These are phyloP conservation scores for Aegilops speltoides DNA, from an alignment of 176 grass and related monocot genomes.

Conservation along the genomic window DNA sequence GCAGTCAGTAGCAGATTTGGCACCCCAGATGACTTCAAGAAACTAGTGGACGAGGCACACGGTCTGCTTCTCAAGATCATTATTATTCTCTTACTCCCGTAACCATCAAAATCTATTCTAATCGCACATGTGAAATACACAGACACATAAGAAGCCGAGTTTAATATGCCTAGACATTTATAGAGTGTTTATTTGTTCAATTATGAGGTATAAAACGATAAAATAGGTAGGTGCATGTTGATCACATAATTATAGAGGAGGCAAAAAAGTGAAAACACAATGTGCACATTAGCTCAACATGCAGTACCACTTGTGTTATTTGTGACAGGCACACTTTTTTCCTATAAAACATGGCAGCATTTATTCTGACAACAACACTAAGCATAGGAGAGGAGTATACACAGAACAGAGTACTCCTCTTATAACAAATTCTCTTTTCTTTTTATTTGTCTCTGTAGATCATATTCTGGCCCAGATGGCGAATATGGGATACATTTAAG, in stretches of 20 bases:
- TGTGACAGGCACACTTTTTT: background rate
- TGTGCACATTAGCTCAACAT: background rate
- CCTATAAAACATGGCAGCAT: background rate
- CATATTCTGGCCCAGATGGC: background rate
- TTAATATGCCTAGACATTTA: background rate
- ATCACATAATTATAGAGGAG: background rate
- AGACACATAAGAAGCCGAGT: background rate
- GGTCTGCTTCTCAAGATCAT: slow-evolving; percentile 47
- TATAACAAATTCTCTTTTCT: background rate
- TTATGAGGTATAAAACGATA: background rate
- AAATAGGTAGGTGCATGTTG: background rate
- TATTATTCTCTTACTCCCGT: slow-evolving; percentile 14
- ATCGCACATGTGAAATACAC: background rate
- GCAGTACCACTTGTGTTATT: background rate
- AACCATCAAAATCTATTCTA: background rate
- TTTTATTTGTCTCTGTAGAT: background rate
- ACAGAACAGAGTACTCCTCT: background rate
- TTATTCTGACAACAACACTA: background rate
- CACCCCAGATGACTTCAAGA: slow-evolving; percentile 92
- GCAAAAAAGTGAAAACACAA: background rate
- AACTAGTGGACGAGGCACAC: slow-evolving; percentile 91
- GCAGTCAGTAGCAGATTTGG: slow-evolving; percentile 98
- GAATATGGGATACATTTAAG: background rate
- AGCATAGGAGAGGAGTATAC: background rate
- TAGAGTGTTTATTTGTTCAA: background rate